Base-by-base conservation (phyloP, 2,329 filamentous ascomycete genomes). In the Macroventuria anomochaeta region DNA sequence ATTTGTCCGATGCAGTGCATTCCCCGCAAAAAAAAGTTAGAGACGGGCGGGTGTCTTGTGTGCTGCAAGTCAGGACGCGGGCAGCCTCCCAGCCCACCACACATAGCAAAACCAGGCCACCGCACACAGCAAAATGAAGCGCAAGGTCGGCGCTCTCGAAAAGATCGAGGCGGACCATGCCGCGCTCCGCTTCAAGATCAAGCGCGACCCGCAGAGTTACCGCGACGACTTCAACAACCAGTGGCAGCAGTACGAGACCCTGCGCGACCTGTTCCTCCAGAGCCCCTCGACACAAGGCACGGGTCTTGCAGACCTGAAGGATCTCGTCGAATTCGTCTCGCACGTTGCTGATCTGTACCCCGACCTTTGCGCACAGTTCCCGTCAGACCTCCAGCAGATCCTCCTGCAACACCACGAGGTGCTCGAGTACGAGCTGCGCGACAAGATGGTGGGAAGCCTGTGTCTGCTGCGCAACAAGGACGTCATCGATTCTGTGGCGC, bases 261-360 rank as follows among this genome's bases (percentile, higher is more conserved):
- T 96, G 72, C 87, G 90, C 56, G 91, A 96, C 70, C 91, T 97
- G 64, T 97, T 97, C 77, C 83, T 96, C 68, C 85, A 89, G 34
- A 89, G 91, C 40, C 95, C 95, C 5, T 82, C 87, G 12, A 88
- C 88, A 8, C 88, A 89, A 44, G 90, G 88, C 65, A 88, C 88
- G 38, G 90, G 91, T 39, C 81, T 93, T 53, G 86, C 95, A 48
- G 91, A 91, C 11, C 89, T 99, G 65, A 88, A 90, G 67, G 93
- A 97, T 69, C 84, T 96, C 63, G 89, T 99, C 66, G 93, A 97
- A 70, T 90, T 99, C 67, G 88, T 97, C 65, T 88, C 93, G 17
- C 95, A 99, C 77, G 89, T 96, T 57, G 89, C 93, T 71, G 93
- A 97, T 71, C 96, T 91, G 79, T 99, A 96, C 75, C 91, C 91